Conservation (phyloP, 2,329 filamentous ascomycete genomes). For the Calonectria henricotiae region DNA sequence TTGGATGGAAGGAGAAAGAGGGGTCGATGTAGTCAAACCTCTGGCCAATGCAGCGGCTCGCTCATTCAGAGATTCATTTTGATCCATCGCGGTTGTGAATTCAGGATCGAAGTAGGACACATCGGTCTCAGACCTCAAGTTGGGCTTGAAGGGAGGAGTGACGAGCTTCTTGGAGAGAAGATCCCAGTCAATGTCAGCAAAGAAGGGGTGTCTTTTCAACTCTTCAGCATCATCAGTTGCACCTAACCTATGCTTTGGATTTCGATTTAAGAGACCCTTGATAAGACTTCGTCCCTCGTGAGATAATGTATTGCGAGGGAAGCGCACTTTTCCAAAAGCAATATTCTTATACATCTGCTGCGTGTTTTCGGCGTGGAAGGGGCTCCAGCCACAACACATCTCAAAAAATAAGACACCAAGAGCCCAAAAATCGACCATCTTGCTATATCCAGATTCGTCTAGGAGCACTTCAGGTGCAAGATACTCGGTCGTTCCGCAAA, state of each 20-base stretch:
- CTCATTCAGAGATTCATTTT: not conserved
- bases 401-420: not conserved
- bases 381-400: slow-evolving; percentile 63
- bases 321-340: not conserved
- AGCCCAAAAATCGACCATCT: not conserved
- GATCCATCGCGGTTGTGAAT: not conserved
- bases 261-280: not conserved
- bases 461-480: not conserved
- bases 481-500: not conserved
- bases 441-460: not conserved
- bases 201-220: not conserved
- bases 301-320: not conserved
- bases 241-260: not conserved
- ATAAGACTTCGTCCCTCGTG: not conserved
- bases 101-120: not conserved
- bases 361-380: not conserved
- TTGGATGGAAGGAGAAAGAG: not conserved
- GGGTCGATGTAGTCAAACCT: not conserved
- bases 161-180: not conserved
- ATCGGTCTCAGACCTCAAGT: not conserved
- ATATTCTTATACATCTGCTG: slow-evolving; percentile 1
- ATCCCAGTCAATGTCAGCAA: not conserved
- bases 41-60: not conserved
- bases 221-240: not conserved
- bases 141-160: not conserved